Base-by-base conservation (phyloP, 768 basidiomycete genomes). In the Pulveroboletus sp. region DNA sequence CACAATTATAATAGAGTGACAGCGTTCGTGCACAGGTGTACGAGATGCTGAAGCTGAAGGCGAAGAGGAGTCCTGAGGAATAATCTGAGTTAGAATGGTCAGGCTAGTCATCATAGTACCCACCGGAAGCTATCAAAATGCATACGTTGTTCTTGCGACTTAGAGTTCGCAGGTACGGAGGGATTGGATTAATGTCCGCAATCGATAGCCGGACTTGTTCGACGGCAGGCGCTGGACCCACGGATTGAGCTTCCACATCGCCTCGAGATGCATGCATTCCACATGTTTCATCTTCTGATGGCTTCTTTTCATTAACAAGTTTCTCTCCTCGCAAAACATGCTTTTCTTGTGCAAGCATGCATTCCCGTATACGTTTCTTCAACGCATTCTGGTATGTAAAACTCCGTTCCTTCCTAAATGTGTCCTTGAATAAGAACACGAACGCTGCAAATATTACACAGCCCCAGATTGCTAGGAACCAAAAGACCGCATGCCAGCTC, bases 401-500 rank as follows among this genome's bases (percentile, higher is more conserved):
- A 49, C 91, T 94, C 34, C 94, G 82, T 59, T 94, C 89, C 52
- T 77, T 75, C 25, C 93, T 78, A 69, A 89, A 94, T 0, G 90
- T 92, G 61, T 97, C 92, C 46, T 77, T 78, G 73, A 93, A 90
- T 59, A 84, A 69, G n/a, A 84, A 63, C 25, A 87, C 49, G 64
- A 90, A 90, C 13, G 75, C 69, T 19, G 79, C 31, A 48, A 80
- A 71, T 47, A 76, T 79, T 11, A 74, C 34, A 0, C 80, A 82
- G 5, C 79, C 78, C 54, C 83, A 76, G 21, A 85, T 83, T 2
- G 78, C 73, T 29, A 94, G 73, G 63, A 94, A 91, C 81, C 88
- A 94, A 67, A 95, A 92, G 1, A 87, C 80, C 0, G 85, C 82
- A 29, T 91, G 79, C 94, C 94, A 95, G 49, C 69, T 73, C 61